Evolutionary conservation across 306 rosid species (phyloP).

Genomic region (Rubus parviflorus): DNA sequence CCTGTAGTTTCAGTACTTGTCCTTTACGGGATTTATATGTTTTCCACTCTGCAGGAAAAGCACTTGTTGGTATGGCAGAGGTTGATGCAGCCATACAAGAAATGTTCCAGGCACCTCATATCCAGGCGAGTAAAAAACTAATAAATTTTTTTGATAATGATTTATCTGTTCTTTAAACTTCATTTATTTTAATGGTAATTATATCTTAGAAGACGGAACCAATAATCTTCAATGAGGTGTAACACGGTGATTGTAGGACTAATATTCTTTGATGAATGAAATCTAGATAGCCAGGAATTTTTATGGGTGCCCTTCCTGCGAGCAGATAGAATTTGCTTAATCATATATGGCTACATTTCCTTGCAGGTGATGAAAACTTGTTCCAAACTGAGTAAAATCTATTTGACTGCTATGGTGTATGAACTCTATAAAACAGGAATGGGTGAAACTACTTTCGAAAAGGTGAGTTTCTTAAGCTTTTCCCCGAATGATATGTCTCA

Average conservation of each 20-base stretch:
- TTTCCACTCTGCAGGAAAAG: constrained; percentile 44
- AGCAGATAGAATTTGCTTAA: neutral
- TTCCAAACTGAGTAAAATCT: constrained; percentile 70
- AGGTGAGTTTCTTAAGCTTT: constrained; percentile 56
- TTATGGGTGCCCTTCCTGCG: neutral
- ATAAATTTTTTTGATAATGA: neutral
- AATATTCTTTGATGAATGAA: neutral
- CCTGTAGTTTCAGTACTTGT: constrained; percentile 10
- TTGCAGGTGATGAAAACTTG: constrained; percentile 83
- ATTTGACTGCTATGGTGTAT: constrained; percentile 87
- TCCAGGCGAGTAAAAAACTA: constrained; percentile 62
- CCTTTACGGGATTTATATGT: constrained; percentile 24
- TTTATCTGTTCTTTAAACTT: constrained; percentile 20
- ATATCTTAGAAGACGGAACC: constrained; percentile 15
- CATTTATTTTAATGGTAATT: constrained; percentile 1
- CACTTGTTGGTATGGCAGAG: constrained; percentile 68
- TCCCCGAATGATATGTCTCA: constrained; percentile 1
- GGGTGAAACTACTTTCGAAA: constrained; percentile 92
- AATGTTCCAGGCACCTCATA: constrained; percentile 98
- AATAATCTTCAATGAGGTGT: constrained; percentile 11
- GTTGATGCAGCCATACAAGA: constrained; percentile 93
- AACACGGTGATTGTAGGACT: neutral
- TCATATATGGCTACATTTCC: neutral
- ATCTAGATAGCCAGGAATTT: neutral
- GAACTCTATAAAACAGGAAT: constrained; percentile 89